These are phyloP conservation scores for Emergomyces pasteurianus DNA, from an alignment of 2,329 filamentous ascomycete species.

Conservation along the genomic window DNA sequence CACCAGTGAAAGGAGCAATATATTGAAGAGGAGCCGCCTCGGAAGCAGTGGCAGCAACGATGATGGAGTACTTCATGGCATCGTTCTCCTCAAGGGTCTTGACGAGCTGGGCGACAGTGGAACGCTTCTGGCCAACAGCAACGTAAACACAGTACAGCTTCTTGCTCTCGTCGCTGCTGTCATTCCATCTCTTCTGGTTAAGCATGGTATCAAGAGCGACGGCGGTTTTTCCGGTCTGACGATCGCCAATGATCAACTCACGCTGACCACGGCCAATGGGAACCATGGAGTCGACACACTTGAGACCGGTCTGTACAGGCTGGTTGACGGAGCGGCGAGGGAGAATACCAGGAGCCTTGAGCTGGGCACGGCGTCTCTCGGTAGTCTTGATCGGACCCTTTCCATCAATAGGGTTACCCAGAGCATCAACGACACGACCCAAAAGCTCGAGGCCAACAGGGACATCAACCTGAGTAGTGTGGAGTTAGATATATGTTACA, in stretches of 20 bases:
- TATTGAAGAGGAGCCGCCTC: slow-evolving; percentile 94
- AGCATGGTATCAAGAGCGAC: slow-evolving; percentile 96
- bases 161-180: slow-evolving; percentile 72
- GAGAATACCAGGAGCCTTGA: slow-evolving; percentile 98
- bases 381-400: slow-evolving; percentile 93
- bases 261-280: slow-evolving; percentile 99
- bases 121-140: slow-evolving; percentile 98
- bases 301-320: slow-evolving; percentile 98
- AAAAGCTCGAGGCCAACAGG: slow-evolving; percentile 87
- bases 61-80: slow-evolving; percentile 93
- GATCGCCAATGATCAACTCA: slow-evolving; percentile 99
- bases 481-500: background rate
- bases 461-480: slow-evolving; percentile 65
- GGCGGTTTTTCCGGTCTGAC: slow-evolving; percentile 99
- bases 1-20: slow-evolving; percentile 79
- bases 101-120: slow-evolving; percentile 97
- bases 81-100: slow-evolving; percentile 99
- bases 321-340: slow-evolving; percentile 95
- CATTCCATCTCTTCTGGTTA: slow-evolving; percentile 99
- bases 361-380: slow-evolving; percentile 88
- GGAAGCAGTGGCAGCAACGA: slow-evolving; percentile 93
- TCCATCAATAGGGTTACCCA: slow-evolving; percentile 98
- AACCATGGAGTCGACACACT: slow-evolving; percentile 99
- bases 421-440: slow-evolving; percentile 95
- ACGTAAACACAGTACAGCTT: slow-evolving; percentile 99